Evolutionary conservation across 2,329 filamentous ascomycete genomes (phyloP), one percentile per base, ranked within the genome.

Genomic region (Aspergillus fumigatus): DNA sequence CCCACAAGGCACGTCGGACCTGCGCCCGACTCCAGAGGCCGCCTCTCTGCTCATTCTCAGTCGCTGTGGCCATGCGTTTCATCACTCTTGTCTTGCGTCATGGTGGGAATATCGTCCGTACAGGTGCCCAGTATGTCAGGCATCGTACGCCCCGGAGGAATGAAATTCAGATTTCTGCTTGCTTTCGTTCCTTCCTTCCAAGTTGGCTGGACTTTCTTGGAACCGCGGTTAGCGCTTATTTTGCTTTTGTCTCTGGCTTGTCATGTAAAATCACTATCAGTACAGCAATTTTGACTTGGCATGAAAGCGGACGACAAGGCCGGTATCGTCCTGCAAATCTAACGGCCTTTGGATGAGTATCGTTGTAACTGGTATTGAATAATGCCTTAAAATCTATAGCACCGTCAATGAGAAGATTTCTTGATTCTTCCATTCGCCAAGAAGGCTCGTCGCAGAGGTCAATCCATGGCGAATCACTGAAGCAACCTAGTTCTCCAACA

Each of bases 61-160:
- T 23, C 61, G 61, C 38, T 71, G 69, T 52, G 62, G 65, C 49
- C 68, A 71, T 52, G 65, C 63, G 26, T 71, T 71, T 35, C 69
- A 71, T 43, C 48, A 62, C 2, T 45, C 56, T 2, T 71, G 69
- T 62, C 59, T 71, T 19, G 62, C 60, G 11, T 66, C 67, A 40
- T 71, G 67, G 68, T 67, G 69, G 54, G 58, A 67, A 51, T 67
- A 70, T 52, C 59, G 62, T 26, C 64, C 59, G 45, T 70, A 68
- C 52, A 63, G 57, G 17, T 71, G 69, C 54, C 69, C 69, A 32
- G 63, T 68, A 10, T 71, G 69, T 56, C 67, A 70, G 58, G 60
- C 64, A 23, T 62, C 60, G 21, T 70, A 67, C 52, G 60, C 57
- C 11, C 67, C 62, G 9, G 52, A 38, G 6, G 51, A 57, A n/a